Base-by-base conservation (phyloP, 768 basidiomycete genomes). In the Termitomyces titanicus region DNA sequence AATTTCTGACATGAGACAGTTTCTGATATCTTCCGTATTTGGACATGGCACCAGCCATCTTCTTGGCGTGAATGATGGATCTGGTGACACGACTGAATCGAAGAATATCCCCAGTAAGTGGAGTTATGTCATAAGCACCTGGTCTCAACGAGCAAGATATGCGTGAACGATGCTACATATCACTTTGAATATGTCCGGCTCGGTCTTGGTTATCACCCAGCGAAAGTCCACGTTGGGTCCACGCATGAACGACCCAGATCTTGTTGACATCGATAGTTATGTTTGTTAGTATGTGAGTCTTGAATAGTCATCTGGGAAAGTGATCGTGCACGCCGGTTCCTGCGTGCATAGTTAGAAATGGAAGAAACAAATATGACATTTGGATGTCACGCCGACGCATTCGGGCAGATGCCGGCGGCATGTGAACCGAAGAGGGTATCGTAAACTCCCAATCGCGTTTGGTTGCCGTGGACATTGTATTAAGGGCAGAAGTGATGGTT, bases 281-380 rank as follows among this genome's bases (percentile, higher is more conserved):
- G n/a, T n/a, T 48, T 34, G 34, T 29, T 29, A 34, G 37, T 49
- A 49, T 49, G n/a, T 25, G 25, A 27, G 47, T n/a, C 35, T 38
- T n/a, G 17, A 37, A 37, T 29, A 46, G 29, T 46, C 29, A 9
- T n/a, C 17, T 17, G 24, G n/a, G 22, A 22, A 48, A 22, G 15
- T 20, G 46, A 47, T 47, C 22, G 6, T 11, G n/a, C n/a, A 17
- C 12, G 37, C 35, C n/a, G 17, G 24, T 49, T 13, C 35, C 6
- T 49, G 15, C 47, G 37, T 49, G 37, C 35, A 37, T 49, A 37
- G 47, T 49, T 38, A 49, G 35, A 27, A 49, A 49, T 49, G 47
- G 47, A 49, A 49, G 47, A 27, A 18, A 27, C 24, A 27, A 12
- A 27, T 38, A n/a, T 49, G 47, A 49, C 47, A 38, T 25, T n/a